phyloP scores from a whole-genome alignment of 2,329 filamentous ascomycete species.

The Cladosporium sp. region DNA sequence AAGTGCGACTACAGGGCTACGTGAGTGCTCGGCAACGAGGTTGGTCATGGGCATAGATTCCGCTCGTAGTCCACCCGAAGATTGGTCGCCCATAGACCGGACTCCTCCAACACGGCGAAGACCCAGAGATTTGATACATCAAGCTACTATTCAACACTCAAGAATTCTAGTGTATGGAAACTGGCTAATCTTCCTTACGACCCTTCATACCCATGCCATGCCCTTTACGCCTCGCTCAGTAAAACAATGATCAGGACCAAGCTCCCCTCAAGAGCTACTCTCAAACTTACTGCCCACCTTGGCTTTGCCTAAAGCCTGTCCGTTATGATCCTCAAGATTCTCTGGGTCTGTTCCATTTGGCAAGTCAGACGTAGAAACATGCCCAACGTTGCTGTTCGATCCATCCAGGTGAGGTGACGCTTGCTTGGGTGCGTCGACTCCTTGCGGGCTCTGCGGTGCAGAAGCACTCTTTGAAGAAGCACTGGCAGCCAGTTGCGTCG shows the following conservation, averaged over 20 bases:
- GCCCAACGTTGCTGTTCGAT: slow-evolving; percentile 19
- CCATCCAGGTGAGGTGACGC: slow-evolving; percentile 12
- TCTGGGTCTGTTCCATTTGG: slow-evolving; percentile 37
- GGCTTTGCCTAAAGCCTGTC: neutral
- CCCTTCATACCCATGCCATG: neutral
- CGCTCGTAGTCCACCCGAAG: too few species aligned
- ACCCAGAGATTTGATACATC: too few species aligned
- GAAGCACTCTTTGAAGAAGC: neutral
- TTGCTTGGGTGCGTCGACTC: neutral
- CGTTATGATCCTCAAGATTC: slow-evolving; percentile 27
- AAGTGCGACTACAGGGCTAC: too few species aligned
- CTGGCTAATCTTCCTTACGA: neutral
- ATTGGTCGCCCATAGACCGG: too few species aligned
- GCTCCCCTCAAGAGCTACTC: neutral
- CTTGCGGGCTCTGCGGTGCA: neutral
- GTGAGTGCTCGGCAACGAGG: too few species aligned
- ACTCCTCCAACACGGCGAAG: too few species aligned
- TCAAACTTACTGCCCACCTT: slow-evolving; percentile 4
- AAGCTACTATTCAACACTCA: too few species aligned
- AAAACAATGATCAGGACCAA: neutral
- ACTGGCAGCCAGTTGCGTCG: neutral
- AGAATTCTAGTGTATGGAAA: neutral
- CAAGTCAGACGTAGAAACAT: slow-evolving; percentile 36
- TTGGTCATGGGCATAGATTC: too few species aligned
- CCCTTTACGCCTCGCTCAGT: neutral